phyloP scores from a whole-genome alignment of 176 grass and related monocot genomes.

The Raddia distichophylla region DNA sequence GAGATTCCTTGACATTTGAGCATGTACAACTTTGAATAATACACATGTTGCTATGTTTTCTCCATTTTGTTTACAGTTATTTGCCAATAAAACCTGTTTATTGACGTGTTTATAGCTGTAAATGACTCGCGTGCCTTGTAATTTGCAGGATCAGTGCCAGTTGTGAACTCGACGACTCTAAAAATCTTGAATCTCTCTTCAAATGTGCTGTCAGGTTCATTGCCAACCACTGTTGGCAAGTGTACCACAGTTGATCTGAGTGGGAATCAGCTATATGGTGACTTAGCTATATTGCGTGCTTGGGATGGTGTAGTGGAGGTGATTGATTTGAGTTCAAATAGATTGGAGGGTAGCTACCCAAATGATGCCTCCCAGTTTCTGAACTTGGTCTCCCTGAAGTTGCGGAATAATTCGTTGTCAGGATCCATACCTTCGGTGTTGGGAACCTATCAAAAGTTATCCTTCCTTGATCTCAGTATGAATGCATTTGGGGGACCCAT shows the following conservation, averaged over 20 bases:
- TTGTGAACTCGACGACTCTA: slow-evolving; percentile 87
- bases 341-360: slow-evolving; percentile 73
- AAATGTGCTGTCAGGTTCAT: slow-evolving; percentile 75
- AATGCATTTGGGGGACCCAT: slow-evolving; percentile 77
- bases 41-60: background rate
- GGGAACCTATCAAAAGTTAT: slow-evolving; percentile 78
- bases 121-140: slow-evolving; percentile 22
- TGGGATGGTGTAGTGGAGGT: slow-evolving; percentile 71
- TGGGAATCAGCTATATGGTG: slow-evolving; percentile 64
- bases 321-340: slow-evolving; percentile 94
- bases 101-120: slow-evolving; percentile 25
- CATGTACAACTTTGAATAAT: background rate
- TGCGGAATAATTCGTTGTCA: slow-evolving; percentile 75
- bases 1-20: slow-evolving; percentile 17
- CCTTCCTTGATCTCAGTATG: slow-evolving; percentile 75
- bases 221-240: slow-evolving; percentile 59
- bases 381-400: slow-evolving; percentile 71
- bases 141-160: slow-evolving; percentile 66
- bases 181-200: slow-evolving; percentile 88
- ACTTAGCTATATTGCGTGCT: slow-evolving; percentile 65
- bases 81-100: background rate
- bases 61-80: slow-evolving; percentile 13
- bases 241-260: slow-evolving; percentile 81
- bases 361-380: slow-evolving; percentile 77
- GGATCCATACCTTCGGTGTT: slow-evolving; percentile 80